These are phyloP conservation scores for Xylaria curta DNA, from an alignment of 495 filamentous ascomycete species.

Conservation along the genomic window DNA sequence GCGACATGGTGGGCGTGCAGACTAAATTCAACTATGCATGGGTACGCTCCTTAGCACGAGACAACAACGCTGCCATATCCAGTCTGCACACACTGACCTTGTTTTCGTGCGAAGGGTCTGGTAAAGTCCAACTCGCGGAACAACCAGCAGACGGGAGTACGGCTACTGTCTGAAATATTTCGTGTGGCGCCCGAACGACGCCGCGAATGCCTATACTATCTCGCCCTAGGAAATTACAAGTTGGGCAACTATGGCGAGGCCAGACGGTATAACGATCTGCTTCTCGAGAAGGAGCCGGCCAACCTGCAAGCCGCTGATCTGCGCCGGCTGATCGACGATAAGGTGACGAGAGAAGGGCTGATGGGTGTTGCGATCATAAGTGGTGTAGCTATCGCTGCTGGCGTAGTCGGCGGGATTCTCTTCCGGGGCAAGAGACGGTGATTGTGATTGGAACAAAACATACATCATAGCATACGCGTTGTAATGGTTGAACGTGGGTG, in stretches of 20 bases:
- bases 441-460: conserved; percentile 21
- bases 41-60: conserved; percentile 61
- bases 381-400: conserved; percentile 89
- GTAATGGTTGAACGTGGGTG: conserved; percentile 22
- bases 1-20: conserved; percentile 93
- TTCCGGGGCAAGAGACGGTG: conserved; percentile 52
- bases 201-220: conserved; percentile 96
- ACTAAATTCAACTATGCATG: conserved; percentile 99
- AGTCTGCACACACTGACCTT: conserved; percentile 17
- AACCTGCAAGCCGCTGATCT: conserved; percentile 91
- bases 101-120: conserved; percentile 66
- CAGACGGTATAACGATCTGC: conserved; percentile 87
- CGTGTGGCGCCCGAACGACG: conserved; percentile 87
- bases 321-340: conserved; percentile 87
- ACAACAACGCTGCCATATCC: not conserved
- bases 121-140: conserved; percentile 85
- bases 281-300: conserved; percentile 85
- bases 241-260: conserved; percentile 97
- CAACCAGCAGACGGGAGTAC: conserved; percentile 95
- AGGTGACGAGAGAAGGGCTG: conserved; percentile 91
- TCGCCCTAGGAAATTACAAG: conserved; percentile 96
- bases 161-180: conserved; percentile 95
- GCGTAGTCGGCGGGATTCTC: conserved; percentile 87
- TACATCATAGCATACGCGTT: not conserved
- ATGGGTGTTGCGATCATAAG: conserved; percentile 97